Evolutionary conservation across 2,329 filamentous ascomycete genomes (phyloP), one percentile per base, ranked within the genome.

Genomic region (Stagonosporopsis tanaceti): DNA sequence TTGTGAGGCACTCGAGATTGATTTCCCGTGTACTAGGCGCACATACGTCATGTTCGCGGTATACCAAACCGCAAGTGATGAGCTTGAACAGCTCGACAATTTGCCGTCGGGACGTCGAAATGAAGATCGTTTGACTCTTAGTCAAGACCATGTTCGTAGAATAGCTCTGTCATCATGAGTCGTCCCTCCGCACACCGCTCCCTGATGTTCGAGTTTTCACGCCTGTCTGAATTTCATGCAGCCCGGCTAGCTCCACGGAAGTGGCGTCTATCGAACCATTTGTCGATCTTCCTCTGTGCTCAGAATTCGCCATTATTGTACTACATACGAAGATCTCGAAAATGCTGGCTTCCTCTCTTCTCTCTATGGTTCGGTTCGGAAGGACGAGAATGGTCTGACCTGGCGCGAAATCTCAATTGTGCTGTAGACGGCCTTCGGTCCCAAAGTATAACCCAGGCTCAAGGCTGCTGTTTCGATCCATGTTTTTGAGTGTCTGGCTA

Each of bases 221-320:
- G 17, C 25, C 12, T 11, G 25, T 15, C 27, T 6, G 28, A 17
- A 20, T 45, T 32, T 12, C 28, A 46, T 22, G 41, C 32, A 51
- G 24, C 4, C 9, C 22, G 7, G 40, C 27, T 40, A 34, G 27
- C n/a, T 4, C 6, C 14, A 20, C 41, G 28, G 37, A 5, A 47
- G 37, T 56, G 47, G 53, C 41, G 35, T 45, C 25, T 3, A 7
- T 38, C 47, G 42, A 44, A 57, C 47, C 40, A 37, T 12, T 2
- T 22, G n/a, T 40, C 4, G 28, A 6, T 6, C 15, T 28, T 39
- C 9, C 4, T 39, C 32, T 11, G 34, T 15, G 8, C 20, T 17
- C 34, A 37, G 7, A 6, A 3, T 37, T 8, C n/a, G 34, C n/a
- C 7, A 30, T 30, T 20, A 20, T 20, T 20, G 20, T 20, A n/a